Percentiles rank a stretch among this genome's conserved stretches.
These are phyloP conservation scores for Ceratobasidium sp. DNA, from an alignment of 1,284 basidiomycete species.

Conservation along the genomic window DNA sequence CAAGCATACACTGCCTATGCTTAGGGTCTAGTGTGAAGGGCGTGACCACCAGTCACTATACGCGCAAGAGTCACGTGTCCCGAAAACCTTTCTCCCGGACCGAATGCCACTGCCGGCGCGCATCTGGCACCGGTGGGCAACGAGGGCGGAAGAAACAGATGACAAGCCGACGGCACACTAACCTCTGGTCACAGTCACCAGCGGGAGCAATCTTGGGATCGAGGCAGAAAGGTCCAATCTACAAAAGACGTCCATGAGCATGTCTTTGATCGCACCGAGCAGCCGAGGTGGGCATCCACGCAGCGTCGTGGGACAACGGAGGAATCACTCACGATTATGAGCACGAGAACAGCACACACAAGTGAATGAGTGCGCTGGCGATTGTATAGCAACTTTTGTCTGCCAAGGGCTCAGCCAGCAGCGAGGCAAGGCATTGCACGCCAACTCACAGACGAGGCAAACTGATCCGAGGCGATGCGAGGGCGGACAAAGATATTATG, in stretches of 20 bases:
- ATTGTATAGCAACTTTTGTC: slow-evolving; percentile 40
- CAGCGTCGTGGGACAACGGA: background rate
- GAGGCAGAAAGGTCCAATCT: slow-evolving; percentile 31
- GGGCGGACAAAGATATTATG: slow-evolving; percentile 25
- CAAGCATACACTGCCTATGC: slow-evolving; percentile 22
- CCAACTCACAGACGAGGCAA: slow-evolving; percentile 20
- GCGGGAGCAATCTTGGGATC: slow-evolving; percentile 31
- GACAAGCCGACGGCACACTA: background rate
- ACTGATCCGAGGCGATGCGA: slow-evolving; percentile 6
- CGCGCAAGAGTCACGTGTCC: slow-evolving; percentile 12
- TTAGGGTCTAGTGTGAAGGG: slow-evolving; percentile 40
- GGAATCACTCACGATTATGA: slow-evolving; percentile 37
- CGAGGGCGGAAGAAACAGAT: slow-evolving; percentile 2
- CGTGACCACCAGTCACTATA: slow-evolving; percentile 42
- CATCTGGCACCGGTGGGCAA: slow-evolving; percentile 18
- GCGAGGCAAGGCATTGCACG: background rate
- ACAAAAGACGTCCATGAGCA: slow-evolving; percentile 25
- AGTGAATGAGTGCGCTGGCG: slow-evolving; percentile 38
- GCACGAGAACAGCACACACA: slow-evolving; percentile 38
- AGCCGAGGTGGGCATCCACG: background rate
- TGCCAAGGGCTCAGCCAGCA: slow-evolving; percentile 15
- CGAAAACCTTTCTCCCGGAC: slow-evolving; percentile 13
- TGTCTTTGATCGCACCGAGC: slow-evolving; percentile 17
- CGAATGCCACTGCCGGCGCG: background rate
- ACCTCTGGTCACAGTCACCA: slow-evolving; percentile 27